Base-by-base conservation (phyloP, 345 rosid species). In the Dimocarpus longan region DNA sequence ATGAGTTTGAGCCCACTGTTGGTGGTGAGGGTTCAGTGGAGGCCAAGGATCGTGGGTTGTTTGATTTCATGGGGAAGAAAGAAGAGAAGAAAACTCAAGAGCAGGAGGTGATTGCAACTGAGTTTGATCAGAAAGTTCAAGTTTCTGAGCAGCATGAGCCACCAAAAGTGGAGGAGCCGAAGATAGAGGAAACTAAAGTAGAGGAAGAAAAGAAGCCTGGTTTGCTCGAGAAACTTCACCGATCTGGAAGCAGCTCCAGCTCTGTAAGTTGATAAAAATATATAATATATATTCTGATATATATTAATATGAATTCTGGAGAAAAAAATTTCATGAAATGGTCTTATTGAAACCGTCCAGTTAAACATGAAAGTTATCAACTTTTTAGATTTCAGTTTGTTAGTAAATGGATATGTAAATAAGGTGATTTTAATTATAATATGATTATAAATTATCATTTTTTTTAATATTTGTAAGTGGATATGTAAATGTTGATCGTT, bases 31-130 rank as follows among this genome's bases (percentile, higher is more conserved):
- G 76, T 24, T 56, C 77, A 0, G 72, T 72, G 70, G 97, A 91
- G 87, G 66, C 79, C 74, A 85, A 70, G 74, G 97, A 96, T 76
- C 92, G 98, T 6, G 99, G 99, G 50, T 0, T 92, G 84, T 88
- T 93, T 74, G 98, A 90, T 88, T 90, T 96, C 92, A 0, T 90
- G 86, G 85, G 89, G 78, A 91, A 90, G 91, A 91, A 93, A 80
- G 77, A 91, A 50, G 92, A 89, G 5, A 88, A 83, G 87, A 80
- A 89, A 83, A 88, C 84, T 71, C 87, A 89, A 4, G 94, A 88
- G 68, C 90, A 57, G 79, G 91, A 60, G 77, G 87, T 87, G 82
- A 82, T 89, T 77, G 88, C 22, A 12, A 22, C 94, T 0, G 90
- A 93, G 82, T 92, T 93, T 60, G 87, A 92, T 67, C 85, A 92